Conservation (phyloP, 148 eudicot genomes). For the Vaccinium darrowii region DNA sequence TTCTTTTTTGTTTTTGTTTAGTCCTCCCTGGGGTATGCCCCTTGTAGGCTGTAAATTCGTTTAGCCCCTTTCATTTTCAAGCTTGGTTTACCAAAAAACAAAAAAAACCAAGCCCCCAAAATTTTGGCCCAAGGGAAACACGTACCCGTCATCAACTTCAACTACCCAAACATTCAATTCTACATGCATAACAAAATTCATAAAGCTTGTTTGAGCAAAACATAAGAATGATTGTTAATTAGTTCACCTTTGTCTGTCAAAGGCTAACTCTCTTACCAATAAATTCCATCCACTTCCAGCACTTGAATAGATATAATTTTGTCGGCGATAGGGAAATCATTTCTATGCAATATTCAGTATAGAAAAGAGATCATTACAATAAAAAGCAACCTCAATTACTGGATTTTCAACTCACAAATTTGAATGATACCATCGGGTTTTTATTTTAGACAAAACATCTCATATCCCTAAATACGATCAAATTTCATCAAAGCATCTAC, state of each 20-base stretch:
- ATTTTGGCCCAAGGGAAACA: no score
- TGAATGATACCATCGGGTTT: neutral
- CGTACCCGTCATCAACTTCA: no score
- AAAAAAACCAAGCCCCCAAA: no score
- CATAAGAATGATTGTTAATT: neutral
- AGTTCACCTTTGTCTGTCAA: neutral
- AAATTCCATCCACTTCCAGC: neutral
- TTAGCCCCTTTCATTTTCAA: no score
- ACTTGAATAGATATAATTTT: neutral
- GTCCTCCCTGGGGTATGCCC: no score
- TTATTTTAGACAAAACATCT: neutral
- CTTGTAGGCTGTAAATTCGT: no score
- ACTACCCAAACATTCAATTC: no score
- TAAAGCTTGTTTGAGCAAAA: no score
- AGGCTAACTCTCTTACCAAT: neutral
- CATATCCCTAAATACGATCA: neutral
- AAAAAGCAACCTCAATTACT: neutral
- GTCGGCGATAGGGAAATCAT: neutral
- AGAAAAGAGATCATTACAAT: neutral
- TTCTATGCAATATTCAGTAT: neutral
- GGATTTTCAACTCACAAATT: neutral
- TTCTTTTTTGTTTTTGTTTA: no score
- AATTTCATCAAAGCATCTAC: neutral
- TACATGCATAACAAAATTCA: no score
- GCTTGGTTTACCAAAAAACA: no score